Percentiles rank a stretch among this genome's conserved stretches.
Evolutionary conservation across 805 yeast genomes (phyloP).

Genomic region (Teunomyces lycoperdinae): DNA sequence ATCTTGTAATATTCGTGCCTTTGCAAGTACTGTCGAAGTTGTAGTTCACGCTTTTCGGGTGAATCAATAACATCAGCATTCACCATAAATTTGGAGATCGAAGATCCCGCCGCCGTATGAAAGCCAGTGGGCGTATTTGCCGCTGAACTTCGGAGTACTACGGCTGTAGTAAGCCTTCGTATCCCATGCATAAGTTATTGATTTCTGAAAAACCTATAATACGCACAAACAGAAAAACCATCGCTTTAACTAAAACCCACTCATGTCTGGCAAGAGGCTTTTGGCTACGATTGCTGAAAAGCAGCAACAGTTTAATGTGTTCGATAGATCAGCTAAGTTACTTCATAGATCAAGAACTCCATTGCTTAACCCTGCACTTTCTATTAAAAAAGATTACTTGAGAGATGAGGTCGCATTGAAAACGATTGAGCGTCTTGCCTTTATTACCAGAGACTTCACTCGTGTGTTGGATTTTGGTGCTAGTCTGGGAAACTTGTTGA

Average conservation of each 20-base stretch:
- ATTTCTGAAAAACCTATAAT: background rate
- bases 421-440: conserved; percentile 72
- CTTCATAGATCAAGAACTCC: conserved; percentile 60
- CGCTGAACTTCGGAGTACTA: background rate
- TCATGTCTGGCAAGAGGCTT: conserved; percentile 10
- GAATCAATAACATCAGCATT: background rate
- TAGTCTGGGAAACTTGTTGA: conserved; percentile 62
- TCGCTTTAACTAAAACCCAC: background rate
- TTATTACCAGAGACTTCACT: conserved; percentile 62
- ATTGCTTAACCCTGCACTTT: conserved; percentile 35
- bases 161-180: background rate
- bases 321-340: conserved; percentile 60
- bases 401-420: conserved; percentile 71
- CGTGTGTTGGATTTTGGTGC: conserved; percentile 70
- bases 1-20: background rate
- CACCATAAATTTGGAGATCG: background rate
- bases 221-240: conserved; percentile 2
- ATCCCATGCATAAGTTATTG: background rate
- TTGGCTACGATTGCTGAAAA: conserved; percentile 27
- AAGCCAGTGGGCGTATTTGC: background rate
- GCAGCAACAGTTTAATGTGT: conserved; percentile 42
- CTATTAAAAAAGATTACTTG: conserved; percentile 65
- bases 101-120: background rate
- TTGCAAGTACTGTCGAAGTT: background rate
- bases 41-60: conserved; percentile 4